Percentiles rank a stretch among this genome's conserved stretches.
These are phyloP conservation scores for Phytophthora sp. DNA, from an alignment of 352 stramenopile genomes.

Conservation along the genomic window DNA sequence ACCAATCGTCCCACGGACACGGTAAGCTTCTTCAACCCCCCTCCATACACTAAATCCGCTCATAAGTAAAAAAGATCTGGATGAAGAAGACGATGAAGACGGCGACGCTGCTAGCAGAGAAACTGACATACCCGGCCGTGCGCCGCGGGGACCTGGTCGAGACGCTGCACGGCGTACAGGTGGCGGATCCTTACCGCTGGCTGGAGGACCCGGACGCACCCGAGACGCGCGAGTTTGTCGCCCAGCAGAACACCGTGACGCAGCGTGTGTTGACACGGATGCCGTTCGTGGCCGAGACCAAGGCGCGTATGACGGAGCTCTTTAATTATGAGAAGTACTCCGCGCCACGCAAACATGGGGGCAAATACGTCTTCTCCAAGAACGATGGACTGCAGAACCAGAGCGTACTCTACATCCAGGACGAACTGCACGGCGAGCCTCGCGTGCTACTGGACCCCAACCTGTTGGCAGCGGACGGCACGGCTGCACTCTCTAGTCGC, in stretches of 20 bases:
- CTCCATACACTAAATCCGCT: too few relatives aligned
- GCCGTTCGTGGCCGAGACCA: constrained; percentile 74
- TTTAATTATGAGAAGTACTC: constrained; percentile 92
- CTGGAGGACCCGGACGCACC: constrained; percentile 80
- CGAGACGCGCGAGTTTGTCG: constrained; percentile 85
- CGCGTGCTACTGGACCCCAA: constrained; percentile 88
- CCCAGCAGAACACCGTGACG: constrained; percentile 74
- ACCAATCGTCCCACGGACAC: neutral
- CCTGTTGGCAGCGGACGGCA: constrained; percentile 74
- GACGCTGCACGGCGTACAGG: constrained; percentile 58
- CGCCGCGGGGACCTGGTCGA: constrained; percentile 56
- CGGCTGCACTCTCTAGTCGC: constrained; percentile 63
- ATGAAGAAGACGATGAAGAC: constrained; percentile 46
- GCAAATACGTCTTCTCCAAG: constrained; percentile 87
- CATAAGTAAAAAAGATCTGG: too few relatives aligned
- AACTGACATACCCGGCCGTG: constrained; percentile 59
- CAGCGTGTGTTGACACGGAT: constrained; percentile 70
- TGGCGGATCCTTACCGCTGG: constrained; percentile 77
- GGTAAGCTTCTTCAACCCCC: constrained; percentile 10
- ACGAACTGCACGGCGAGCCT: constrained; percentile 62
- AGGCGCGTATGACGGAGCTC: constrained; percentile 78
- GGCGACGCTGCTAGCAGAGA: constrained; percentile 34
- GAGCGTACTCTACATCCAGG: constrained; percentile 89
- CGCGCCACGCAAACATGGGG: constrained; percentile 70
- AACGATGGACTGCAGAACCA: constrained; percentile 91